phyloP scores from a whole-genome alignment of 257 asterid genomes.

The Henckelia pumila region DNA sequence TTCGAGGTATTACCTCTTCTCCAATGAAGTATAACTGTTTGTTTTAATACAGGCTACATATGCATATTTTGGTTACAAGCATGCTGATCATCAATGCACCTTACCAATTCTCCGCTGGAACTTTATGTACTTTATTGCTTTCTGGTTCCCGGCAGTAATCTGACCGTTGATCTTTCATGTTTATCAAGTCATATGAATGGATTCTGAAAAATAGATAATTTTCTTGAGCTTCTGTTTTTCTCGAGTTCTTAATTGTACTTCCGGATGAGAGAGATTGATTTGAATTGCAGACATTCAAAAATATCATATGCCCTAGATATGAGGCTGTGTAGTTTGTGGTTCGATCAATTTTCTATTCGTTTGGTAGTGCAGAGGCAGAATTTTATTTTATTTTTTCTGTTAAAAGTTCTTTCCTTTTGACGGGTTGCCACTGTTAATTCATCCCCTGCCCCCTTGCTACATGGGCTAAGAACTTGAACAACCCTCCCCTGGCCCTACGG shows the following conservation, averaged over 20 bases:
- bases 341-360: conserved; percentile 5
- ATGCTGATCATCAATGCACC: neutral
- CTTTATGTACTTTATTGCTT: neutral
- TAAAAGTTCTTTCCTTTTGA: conserved; percentile 2
- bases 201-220: neutral
- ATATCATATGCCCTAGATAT: neutral
- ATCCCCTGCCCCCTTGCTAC: neutral
- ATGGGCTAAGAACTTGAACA: neutral
- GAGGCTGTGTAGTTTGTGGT: conserved; percentile 1
- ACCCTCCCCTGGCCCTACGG: neutral
- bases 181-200: neutral
- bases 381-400: neutral
- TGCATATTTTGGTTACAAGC: conserved; percentile 15
- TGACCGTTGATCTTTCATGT: neutral
- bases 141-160: neutral
- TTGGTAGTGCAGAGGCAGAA: conserved; percentile 9
- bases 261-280: neutral
- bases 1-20: conserved; percentile 59
- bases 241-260: conserved; percentile 1
- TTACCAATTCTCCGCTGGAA: neutral
- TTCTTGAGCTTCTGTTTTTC: neutral
- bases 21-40: conserved; percentile 10
- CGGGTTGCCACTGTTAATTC: neutral
- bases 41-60: neutral
- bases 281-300: conserved; percentile 1